Evolutionary conservation across 2,329 filamentous ascomycete genomes (phyloP).

Genomic region (Pseudocercospora musae): DNA sequence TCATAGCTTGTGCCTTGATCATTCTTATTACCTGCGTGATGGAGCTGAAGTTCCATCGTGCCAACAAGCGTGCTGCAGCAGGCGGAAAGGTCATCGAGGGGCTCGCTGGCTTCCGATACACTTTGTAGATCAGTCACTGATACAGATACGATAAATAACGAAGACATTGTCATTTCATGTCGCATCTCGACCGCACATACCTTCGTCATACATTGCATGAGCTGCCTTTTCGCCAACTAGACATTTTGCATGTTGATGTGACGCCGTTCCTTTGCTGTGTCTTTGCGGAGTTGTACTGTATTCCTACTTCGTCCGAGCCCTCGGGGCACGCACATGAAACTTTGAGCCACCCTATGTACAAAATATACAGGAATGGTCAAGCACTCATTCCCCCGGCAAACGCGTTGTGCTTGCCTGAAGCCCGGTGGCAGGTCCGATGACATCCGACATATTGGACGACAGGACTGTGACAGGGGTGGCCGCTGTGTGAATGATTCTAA

Average conservation of each 20-base stretch:
- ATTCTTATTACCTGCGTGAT: slow-evolving; percentile 32
- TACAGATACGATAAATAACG: background rate
- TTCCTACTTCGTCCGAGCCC: background rate
- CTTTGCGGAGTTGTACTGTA: background rate
- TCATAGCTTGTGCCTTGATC: slow-evolving; percentile 30
- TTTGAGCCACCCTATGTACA: background rate
- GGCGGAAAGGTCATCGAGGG: slow-evolving; percentile 38
- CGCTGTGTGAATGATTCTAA: background rate
- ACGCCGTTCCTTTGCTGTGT: background rate
- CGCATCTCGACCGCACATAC: background rate
- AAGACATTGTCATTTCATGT: slow-evolving; percentile 34
- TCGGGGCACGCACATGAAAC: background rate
- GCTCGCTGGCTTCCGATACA: slow-evolving; percentile 36
- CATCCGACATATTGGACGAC: background rate
- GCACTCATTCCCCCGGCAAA: background rate
- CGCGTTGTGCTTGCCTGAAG: background rate
- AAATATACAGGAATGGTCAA: background rate
- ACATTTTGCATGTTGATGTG: background rate
- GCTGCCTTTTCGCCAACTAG: background rate
- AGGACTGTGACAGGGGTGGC: background rate
- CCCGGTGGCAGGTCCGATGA: background rate
- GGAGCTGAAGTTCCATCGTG: slow-evolving; percentile 33
- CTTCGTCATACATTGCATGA: background rate
- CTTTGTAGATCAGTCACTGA: slow-evolving; percentile 25
- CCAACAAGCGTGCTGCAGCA: slow-evolving; percentile 35